phyloP scores from a whole-genome alignment of 768 basidiomycete genomes.

The Lactarius sanguifluus region DNA sequence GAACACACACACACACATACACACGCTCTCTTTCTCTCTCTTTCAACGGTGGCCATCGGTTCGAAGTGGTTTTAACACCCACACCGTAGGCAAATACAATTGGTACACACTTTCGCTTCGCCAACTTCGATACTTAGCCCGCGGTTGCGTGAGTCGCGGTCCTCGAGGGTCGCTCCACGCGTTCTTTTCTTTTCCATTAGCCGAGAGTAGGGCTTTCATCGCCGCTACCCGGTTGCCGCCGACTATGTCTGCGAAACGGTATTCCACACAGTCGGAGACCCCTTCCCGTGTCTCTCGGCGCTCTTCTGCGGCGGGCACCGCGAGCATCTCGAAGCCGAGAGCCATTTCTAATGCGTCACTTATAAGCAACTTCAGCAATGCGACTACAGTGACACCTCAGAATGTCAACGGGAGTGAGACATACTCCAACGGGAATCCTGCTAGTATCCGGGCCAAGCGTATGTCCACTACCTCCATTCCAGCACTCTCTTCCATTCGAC shows the following conservation, averaged over 20 bases:
- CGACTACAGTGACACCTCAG: constrained; percentile 46
- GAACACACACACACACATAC: background rate
- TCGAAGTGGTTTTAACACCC: background rate
- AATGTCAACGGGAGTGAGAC: constrained; percentile 29
- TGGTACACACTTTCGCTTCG: background rate
- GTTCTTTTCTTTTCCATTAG: background rate
- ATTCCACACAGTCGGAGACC: constrained; percentile 48
- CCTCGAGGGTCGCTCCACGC: background rate
- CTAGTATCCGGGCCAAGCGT: constrained; percentile 39
- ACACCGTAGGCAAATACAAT: background rate
- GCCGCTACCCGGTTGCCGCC: background rate
- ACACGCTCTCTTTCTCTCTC: constrained; percentile 4
- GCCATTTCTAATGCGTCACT: constrained; percentile 52
- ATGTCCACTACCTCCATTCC: constrained; percentile 33
- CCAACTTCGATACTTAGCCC: background rate
- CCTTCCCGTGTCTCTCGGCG: constrained; percentile 54
- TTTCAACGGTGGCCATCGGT: background rate
- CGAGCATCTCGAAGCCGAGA: constrained; percentile 50
- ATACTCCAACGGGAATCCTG: constrained; percentile 39
- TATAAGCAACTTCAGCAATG: constrained; percentile 41
- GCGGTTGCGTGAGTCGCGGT: constrained; percentile 2
- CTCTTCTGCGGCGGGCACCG: constrained; percentile 42
- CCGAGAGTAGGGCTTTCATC: background rate
- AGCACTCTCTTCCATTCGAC: constrained; percentile 29
- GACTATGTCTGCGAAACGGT: constrained; percentile 23